Base-by-base conservation (phyloP, 2,329 filamentous ascomycete species). In the Cercospora citrullina region DNA sequence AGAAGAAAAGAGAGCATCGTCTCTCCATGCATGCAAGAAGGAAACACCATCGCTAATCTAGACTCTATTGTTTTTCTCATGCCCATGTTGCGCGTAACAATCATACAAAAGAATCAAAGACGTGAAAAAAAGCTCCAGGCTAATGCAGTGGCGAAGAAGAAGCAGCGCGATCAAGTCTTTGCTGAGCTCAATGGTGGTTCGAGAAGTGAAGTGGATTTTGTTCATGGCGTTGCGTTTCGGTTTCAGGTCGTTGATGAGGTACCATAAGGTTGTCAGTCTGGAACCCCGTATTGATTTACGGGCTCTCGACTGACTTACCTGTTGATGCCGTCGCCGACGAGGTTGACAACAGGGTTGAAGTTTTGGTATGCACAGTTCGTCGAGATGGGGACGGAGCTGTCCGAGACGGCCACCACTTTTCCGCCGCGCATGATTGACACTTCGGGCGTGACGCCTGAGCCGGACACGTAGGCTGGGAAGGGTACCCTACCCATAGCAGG, bases 331-430 rank as follows among this genome's bases (percentile, higher is more conserved):
- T 72, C 66, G 64, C 77, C 77, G 53, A 75, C 74, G n/a, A 79
- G 74, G 60, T 73, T 74, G 60, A 79, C 78, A 31, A 77, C 74
- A 1, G 78, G 76, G 71, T 79, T 79, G 74, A 78, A 79, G 71
- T 79, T 78, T 67, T 76, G 72, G 65, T 72, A 78, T 8, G 68
- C 71, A 67, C 77, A 79, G 59, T 72, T 68, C 16, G 64, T 71
- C 12, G 74, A 74, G 62, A 79, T 74, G 23, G 72, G 51, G 30
- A 72, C 68, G 14, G 74, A 71, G 63, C 77, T 77, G 42, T 74
- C 70, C 16, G 67, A 72, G 53, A 65, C 62, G 16, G 73, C 67
- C 4, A 77, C 69, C 21, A 71, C 70, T 60, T 73, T 66, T 48
- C 74, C 75, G 66, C 73, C 69, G 31, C 76, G 74, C 66, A 76